These are phyloP conservation scores for Sclerotinia minor DNA, from an alignment of 2,329 filamentous ascomycete genomes.

Conservation along the genomic window DNA sequence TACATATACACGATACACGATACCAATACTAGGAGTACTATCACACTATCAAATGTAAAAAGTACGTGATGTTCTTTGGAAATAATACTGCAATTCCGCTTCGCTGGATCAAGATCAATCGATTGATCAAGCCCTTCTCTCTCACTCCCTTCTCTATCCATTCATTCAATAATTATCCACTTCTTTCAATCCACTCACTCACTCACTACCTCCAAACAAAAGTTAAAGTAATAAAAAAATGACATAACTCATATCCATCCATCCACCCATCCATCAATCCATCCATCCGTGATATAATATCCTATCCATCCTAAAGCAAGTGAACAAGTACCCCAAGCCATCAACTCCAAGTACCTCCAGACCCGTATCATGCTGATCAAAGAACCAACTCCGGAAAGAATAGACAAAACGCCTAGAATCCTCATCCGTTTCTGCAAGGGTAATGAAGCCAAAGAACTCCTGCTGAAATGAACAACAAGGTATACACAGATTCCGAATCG, in stretches of 20 bases:
- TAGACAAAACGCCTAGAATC: background rate
- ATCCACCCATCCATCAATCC: background rate
- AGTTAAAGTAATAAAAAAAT: background rate
- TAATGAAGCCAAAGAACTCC: background rate
- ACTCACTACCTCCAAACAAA: background rate
- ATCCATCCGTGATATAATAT: constrained; percentile 18
- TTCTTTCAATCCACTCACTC: background rate
- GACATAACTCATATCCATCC: constrained; percentile 15
- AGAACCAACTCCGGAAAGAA: background rate
- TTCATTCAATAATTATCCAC: constrained; percentile 6
- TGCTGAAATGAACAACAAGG: background rate
- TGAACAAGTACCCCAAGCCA: background rate
- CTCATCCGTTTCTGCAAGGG: background rate
- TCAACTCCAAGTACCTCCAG: constrained; percentile 15
- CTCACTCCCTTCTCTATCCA: background rate
- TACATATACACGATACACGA: too few relatives aligned
- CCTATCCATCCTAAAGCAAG: constrained; percentile 9
- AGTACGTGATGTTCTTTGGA: background rate
- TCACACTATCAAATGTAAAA: background rate
- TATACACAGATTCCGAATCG: background rate
- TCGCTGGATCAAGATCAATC: background rate
- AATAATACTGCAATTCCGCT: background rate
- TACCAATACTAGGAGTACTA: too few relatives aligned
- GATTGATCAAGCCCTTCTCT: too few relatives aligned
- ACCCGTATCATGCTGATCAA: constrained; percentile 2